Percentiles rank a stretch among this genome's conserved stretches.
Conservation (phyloP, 73 alveolate genomes). For the Paramecium tetraurelia region DNA sequence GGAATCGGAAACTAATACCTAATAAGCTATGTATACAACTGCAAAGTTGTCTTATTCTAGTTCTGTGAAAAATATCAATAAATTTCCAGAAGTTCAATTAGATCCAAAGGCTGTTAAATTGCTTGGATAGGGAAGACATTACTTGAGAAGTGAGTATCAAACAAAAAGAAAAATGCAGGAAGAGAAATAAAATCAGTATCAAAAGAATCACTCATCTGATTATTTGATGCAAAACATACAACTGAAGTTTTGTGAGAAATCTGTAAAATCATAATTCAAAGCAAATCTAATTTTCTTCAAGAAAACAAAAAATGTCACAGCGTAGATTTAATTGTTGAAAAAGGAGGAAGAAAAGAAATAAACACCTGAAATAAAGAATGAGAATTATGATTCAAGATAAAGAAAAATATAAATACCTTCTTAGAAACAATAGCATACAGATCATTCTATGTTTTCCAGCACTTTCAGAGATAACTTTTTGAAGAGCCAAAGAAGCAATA, state of each 20-base stretch:
- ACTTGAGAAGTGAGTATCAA: neutral
- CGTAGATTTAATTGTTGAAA: neutral
- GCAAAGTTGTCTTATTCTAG: conserved; percentile 2
- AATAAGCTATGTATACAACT: neutral
- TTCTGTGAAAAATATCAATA: neutral
- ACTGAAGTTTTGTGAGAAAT: neutral
- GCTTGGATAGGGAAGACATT: neutral
- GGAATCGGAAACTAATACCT: neutral
- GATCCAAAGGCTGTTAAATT: conserved; percentile 25
- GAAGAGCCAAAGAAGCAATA: neutral
- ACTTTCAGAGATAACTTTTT: neutral
- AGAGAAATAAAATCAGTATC: neutral
- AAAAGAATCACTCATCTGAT: neutral
- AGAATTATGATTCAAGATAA: neutral
- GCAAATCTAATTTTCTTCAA: conserved; percentile 23
- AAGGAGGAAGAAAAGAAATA: neutral
- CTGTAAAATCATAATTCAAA: conserved; percentile 16
- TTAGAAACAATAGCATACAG: neutral
- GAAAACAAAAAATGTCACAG: conserved; percentile 8
- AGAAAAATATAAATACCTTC: neutral
- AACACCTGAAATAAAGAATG: neutral
- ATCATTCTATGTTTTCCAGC: neutral
- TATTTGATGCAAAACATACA: neutral
- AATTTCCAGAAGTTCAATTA: conserved; percentile 29
- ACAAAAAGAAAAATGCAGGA: neutral